phyloP scores from a whole-genome alignment of 177 flowering plant genomes.

The Vitis hybrid region DNA sequence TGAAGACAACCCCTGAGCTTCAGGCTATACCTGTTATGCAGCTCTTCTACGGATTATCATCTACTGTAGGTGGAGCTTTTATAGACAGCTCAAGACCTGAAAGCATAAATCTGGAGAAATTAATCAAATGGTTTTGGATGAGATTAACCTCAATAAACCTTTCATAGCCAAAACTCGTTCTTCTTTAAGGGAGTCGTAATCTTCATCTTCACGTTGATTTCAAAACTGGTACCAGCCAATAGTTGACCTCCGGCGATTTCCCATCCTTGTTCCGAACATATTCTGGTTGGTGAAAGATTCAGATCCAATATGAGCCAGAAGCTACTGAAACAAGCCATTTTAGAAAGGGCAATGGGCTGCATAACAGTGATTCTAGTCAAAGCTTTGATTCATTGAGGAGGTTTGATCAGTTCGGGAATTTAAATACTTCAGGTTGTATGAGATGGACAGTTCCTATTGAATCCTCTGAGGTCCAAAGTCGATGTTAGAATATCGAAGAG shows the following conservation, averaged over 20 bases:
- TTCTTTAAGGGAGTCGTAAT: constrained; percentile 85
- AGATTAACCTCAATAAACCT: constrained; percentile 70
- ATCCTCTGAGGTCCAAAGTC: constrained; percentile 47
- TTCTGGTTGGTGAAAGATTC: too few relatives aligned
- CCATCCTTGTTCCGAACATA: too few relatives aligned
- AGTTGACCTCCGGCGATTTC: too few relatives aligned
- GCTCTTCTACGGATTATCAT: constrained; percentile 85
- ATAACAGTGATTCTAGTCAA: constrained; percentile 44
- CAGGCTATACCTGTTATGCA: constrained; percentile 92
- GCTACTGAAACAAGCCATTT: constrained; percentile 45
- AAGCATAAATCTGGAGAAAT: constrained; percentile 69
- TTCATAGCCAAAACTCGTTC: constrained; percentile 63
- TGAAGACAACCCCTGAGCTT: constrained; percentile 76
- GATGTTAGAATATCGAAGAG: too few relatives aligned
- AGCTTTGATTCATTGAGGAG: constrained; percentile 44
- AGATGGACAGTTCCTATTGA: constrained; percentile 35
- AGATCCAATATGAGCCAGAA: constrained; percentile 45
- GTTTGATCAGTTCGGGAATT: constrained; percentile 44
- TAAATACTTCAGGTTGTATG: constrained; percentile 25
- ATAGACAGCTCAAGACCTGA: constrained; percentile 77
- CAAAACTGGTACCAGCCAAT: constrained; percentile 98
- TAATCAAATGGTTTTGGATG: constrained; percentile 86
- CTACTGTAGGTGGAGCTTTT: constrained; percentile 96
- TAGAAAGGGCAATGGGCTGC: constrained; percentile 47
- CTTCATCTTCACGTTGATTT: constrained; percentile 92